Base-by-base conservation (phyloP, 2,329 filamentous ascomycete genomes). In the Claviceps purpurea region DNA sequence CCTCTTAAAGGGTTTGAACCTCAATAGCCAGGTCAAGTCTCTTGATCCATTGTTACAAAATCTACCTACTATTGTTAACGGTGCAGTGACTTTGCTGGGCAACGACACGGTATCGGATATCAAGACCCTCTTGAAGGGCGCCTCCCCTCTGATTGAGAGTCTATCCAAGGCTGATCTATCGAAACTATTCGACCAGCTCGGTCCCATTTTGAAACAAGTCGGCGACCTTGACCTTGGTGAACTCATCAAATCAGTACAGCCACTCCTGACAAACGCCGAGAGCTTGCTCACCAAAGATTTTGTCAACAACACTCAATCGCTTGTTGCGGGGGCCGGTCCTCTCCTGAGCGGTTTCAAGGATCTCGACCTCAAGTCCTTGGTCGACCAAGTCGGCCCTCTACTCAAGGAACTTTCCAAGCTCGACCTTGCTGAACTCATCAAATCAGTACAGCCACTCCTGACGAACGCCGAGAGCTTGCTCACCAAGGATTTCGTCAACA, bases 341-440 rank as follows among this genome's bases (percentile, higher is more conserved):
- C 54, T 71, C 2, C 54, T 70, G 5, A 61, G 61, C 39, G 61
- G 64, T 40, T 61, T 69, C 11, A 64, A 70, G 60, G 50, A 64
- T 24, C 30, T 61, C 6, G 43, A 63, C 0, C 54, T 63, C 8
- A 61, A 66, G n/a, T 24, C 49, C 10, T 11, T 54, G 2, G 30
- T 54, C 0, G 40, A 34, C 16, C 52, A 54, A 20, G 20, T 54
- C 60, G 18, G 24, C 24, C 24, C 24, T 26, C 24, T 26, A 1
- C 24, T 26, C 1, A 26, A 26, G 6, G 24, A 26, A 2, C 24
- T 26, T 26, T 26, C 24, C 24, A 26, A 26, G 24, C 26, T 54
- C 8, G 52, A 54, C 40, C n/a, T 54, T 39, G 50, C 50, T 8
- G 50, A 47, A 6, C 24, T 54, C 1, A 24, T 54, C 20, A 46